These are phyloP conservation scores for Potentilla sterilis DNA, from an alignment of 306 rosid genomes.

Conservation along the genomic window DNA sequence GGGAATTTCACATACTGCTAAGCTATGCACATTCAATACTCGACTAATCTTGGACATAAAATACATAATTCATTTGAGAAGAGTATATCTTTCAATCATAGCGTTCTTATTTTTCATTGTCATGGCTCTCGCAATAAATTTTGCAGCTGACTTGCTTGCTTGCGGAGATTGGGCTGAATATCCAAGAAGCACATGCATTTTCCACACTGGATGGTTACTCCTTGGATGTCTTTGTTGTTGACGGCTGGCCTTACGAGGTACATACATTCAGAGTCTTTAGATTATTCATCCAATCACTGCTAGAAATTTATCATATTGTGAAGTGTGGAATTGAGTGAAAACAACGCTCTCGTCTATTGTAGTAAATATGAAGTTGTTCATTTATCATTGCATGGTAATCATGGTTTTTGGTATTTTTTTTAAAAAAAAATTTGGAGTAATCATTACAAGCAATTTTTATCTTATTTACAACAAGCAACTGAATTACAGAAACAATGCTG, in stretches of 20 bases:
- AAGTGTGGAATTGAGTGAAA: constrained; percentile 7
- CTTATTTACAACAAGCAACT: background rate
- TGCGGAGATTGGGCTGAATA: constrained; percentile 92
- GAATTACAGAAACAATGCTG: constrained; percentile 26
- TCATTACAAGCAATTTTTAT: background rate
- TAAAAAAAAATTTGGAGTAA: too few species aligned
- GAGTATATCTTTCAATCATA: background rate
- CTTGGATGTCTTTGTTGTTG: constrained; percentile 97
- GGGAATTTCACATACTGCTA: background rate
- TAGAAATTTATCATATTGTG: constrained; percentile 2
- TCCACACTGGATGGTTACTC: constrained; percentile 92
- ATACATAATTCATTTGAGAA: constrained; percentile 3
- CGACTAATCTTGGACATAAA: constrained; percentile 7
- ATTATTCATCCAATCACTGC: background rate
- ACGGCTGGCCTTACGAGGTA: constrained; percentile 99
- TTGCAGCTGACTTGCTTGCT: constrained; percentile 94
- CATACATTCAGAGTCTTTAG: constrained; percentile 19
- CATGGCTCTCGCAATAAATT: constrained; percentile 22
- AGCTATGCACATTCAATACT: background rate
- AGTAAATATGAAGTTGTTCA: background rate
- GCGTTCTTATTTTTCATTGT: constrained; percentile 5
- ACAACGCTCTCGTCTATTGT: background rate
- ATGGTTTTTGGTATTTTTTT: background rate
- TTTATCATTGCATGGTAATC: background rate
- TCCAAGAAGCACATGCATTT: constrained; percentile 99